These are phyloP conservation scores for Quercus glauca DNA, from an alignment of 306 rosid species.

Conservation along the genomic window DNA sequence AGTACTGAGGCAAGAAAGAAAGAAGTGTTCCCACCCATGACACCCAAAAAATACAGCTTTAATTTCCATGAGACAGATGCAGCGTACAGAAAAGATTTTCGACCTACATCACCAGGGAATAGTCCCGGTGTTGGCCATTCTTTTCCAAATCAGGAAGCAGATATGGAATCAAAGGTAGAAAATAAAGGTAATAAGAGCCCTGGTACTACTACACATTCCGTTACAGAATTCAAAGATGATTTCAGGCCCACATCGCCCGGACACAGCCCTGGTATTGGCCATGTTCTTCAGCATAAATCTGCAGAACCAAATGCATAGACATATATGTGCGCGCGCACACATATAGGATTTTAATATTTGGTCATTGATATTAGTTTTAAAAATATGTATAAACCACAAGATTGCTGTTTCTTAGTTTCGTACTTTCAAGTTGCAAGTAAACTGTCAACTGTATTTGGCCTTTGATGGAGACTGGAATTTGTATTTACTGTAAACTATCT, in stretches of 20 bases:
- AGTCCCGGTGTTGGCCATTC: constrained; percentile 24
- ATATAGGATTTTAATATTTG: not conserved
- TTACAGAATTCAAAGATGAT: constrained; percentile 8
- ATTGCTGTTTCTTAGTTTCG: too few relatives aligned
- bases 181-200: constrained; percentile 15
- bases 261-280: constrained; percentile 45
- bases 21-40: not conserved
- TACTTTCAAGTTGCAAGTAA: too few relatives aligned
- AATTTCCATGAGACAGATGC: not conserved
- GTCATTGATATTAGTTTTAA: not conserved
- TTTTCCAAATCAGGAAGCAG: not conserved
- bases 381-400: too few relatives aligned
- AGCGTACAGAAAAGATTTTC: constrained; percentile 17
- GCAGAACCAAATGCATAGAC: constrained; percentile 15
- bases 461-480: too few relatives aligned
- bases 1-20: not conserved
- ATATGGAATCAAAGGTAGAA: not conserved
- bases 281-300: constrained; percentile 21
- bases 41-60: not conserved
- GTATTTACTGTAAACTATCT: too few relatives aligned
- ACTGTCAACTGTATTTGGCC: too few relatives aligned
- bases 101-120: constrained; percentile 56
- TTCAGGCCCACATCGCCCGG: constrained; percentile 40
- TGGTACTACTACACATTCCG: not conserved
- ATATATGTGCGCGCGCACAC: not conserved